These are phyloP conservation scores for Abortiporus biennis DNA, from an alignment of 1,284 basidiomycete species.

Conservation along the genomic window DNA sequence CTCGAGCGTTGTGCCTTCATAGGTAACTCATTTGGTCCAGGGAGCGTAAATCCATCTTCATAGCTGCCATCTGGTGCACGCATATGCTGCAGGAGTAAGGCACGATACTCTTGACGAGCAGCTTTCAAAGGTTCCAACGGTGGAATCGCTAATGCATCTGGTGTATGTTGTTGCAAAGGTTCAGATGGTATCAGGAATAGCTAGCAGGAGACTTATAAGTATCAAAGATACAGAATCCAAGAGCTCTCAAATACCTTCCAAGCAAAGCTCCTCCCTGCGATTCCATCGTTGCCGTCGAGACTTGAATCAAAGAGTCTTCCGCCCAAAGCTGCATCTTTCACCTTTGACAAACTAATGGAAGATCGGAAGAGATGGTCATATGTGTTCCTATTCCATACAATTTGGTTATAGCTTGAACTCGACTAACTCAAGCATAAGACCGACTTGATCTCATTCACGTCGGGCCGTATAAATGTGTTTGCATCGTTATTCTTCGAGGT, in stretches of 20 bases:
- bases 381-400: slow-evolving; percentile 38
- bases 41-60: slow-evolving; percentile 55
- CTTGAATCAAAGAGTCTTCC: slow-evolving; percentile 45
- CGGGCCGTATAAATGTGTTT: slow-evolving; percentile 13
- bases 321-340: slow-evolving; percentile 57
- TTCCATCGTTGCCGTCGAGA: slow-evolving; percentile 29
- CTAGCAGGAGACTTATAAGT: slow-evolving; percentile 26
- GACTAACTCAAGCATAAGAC: slow-evolving; percentile 14
- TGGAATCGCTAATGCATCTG: slow-evolving; percentile 35
- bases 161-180: slow-evolving; percentile 47
- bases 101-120: slow-evolving; percentile 46
- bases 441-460: slow-evolving; percentile 17
- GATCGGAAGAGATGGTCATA: slow-evolving; percentile 59
- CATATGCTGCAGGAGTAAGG: slow-evolving; percentile 56
- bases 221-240: slow-evolving; percentile 9
- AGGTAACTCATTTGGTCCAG: slow-evolving; percentile 37
- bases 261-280: slow-evolving; percentile 64
- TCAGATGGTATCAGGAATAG: slow-evolving; percentile 54
- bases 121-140: slow-evolving; percentile 40
- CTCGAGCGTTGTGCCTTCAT: slow-evolving; percentile 28
- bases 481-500: too few species aligned
- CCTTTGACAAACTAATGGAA: slow-evolving; percentile 47
- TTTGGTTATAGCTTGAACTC: slow-evolving; percentile 13
- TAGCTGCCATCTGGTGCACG: slow-evolving; percentile 76
- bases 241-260: slow-evolving; percentile 58